phyloP scores from a whole-genome alignment of 2,329 filamentous ascomycete species.

The Colletotrichum lupini region DNA sequence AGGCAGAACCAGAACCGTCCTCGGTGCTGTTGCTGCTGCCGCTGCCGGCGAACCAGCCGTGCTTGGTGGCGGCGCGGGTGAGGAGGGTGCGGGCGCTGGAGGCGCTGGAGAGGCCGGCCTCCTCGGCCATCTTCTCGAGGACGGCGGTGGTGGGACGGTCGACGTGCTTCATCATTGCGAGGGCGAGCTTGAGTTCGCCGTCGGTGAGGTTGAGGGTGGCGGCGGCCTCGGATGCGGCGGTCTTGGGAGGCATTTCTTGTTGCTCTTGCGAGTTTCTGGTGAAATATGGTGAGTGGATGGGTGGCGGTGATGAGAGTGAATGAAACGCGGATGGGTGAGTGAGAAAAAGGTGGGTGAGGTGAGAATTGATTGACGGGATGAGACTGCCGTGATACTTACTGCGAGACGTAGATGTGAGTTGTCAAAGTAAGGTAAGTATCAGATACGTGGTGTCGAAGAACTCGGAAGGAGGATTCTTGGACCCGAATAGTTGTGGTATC shows the following conservation, averaged over 20 bases:
- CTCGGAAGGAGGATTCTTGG: neutral
- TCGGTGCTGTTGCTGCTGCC: neutral
- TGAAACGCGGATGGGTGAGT: too few relatives aligned
- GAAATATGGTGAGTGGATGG: neutral
- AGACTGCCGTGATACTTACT: too few relatives aligned
- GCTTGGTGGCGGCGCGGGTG: constrained; percentile 1
- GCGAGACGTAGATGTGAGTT: too few relatives aligned
- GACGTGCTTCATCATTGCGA: constrained; percentile 11
- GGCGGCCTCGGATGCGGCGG: neutral
- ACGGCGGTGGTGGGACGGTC: constrained; percentile 8
- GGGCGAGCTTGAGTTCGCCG: constrained; percentile 10
- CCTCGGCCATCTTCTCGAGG: neutral
- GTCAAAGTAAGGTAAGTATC: too few relatives aligned
- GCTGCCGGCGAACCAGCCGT: constrained; percentile 12
- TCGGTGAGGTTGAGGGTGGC: constrained; percentile 2
- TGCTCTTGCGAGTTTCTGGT: neutral
- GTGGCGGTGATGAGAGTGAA: neutral
- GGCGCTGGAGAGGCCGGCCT: constrained; percentile 12
- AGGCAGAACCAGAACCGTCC: neutral
- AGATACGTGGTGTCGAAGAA: too few relatives aligned
- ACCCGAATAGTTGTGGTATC: neutral
- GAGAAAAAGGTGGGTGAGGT: too few relatives aligned
- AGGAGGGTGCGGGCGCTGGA: constrained; percentile 11
- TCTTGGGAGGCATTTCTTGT: constrained; percentile 18
- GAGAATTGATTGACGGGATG: too few relatives aligned